Percentiles rank a stretch among this genome's conserved stretches.
phyloP scores from a whole-genome alignment of 768 basidiomycete genomes.

The Daedalea quercina region DNA sequence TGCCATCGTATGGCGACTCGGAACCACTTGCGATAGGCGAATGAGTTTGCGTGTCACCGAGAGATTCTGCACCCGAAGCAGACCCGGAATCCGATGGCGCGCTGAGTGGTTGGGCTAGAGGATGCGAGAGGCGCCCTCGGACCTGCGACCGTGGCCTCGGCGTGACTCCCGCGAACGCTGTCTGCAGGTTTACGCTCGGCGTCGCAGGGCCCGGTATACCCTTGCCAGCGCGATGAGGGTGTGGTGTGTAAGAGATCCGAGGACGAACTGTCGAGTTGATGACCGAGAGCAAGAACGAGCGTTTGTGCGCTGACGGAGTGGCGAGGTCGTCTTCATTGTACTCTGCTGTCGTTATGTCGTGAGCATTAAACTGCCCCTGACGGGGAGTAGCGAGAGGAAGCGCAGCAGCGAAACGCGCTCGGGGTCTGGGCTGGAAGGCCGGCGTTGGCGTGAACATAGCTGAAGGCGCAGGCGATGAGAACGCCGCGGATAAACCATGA shows the following conservation, averaged over 20 bases:
- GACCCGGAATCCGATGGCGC: conserved; percentile 18
- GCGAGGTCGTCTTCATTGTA: conserved; percentile 32
- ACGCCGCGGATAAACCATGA: conserved; percentile 31
- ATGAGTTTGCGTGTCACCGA: not conserved
- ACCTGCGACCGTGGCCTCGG: conserved; percentile 43
- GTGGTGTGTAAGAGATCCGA: conserved; percentile 59
- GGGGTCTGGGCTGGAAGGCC: conserved; percentile 50
- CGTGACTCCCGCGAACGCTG: conserved; percentile 59
- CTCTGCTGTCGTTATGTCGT: conserved; percentile 22
- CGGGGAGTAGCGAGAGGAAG: conserved; percentile 11
- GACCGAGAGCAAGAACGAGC: conserved; percentile 77
- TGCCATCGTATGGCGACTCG: conserved; percentile 36
- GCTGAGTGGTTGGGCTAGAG: conserved; percentile 47
- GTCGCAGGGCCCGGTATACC: conserved; percentile 21
- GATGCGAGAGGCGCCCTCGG: conserved; percentile 49
- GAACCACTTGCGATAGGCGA: conserved; percentile 10
- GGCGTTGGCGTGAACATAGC: conserved; percentile 64
- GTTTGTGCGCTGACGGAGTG: conserved; percentile 68
- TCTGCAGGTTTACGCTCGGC: conserved; percentile 31
- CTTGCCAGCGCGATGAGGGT: conserved; percentile 23
- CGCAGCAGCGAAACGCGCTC: conserved; percentile 52
- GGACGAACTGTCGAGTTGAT: conserved; percentile 80
- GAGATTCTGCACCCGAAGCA: conserved; percentile 13
- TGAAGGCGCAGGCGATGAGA: conserved; percentile 51
- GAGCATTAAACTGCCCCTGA: conserved; percentile 5